Percentiles rank a stretch among this genome's conserved stretches.
Conservation (phyloP, 2,329 filamentous ascomycete species). For the Penicillium sp. region DNA sequence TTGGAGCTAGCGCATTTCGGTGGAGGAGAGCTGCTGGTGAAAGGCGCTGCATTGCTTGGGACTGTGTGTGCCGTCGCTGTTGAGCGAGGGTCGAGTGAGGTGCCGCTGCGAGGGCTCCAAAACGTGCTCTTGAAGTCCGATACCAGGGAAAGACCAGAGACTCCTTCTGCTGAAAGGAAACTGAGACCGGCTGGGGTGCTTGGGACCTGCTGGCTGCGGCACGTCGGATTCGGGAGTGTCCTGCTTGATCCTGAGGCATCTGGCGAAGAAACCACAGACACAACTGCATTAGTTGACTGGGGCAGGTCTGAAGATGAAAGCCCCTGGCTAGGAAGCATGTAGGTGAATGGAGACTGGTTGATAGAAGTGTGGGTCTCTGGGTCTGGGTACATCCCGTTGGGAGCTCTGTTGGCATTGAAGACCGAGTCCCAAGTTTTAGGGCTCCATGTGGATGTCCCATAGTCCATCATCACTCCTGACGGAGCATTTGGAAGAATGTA, state of each 20-base stretch:
- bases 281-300: conserved; percentile 20
- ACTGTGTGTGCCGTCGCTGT: conserved; percentile 19
- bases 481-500: conserved; percentile 38
- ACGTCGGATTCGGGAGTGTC: conserved; percentile 35
- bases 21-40: conserved; percentile 15
- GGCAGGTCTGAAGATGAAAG: conserved; percentile 27
- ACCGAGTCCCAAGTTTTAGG: conserved; percentile 31
- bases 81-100: conserved; percentile 4
- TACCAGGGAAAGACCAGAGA: conserved; percentile 17
- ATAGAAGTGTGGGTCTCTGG: conserved; percentile 26
- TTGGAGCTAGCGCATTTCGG: conserved; percentile 19
- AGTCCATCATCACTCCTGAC: conserved; percentile 29
- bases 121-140: conserved; percentile 20
- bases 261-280: conserved; percentile 4
- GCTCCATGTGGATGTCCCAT: conserved; percentile 27
- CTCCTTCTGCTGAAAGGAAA: conserved; percentile 13
- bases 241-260: conserved; percentile 31
- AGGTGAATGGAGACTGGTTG: conserved; percentile 28
- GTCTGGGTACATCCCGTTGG: conserved; percentile 31
- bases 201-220: conserved; percentile 22
- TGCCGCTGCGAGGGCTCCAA: conserved; percentile 13
- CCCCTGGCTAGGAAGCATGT: conserved; percentile 31
- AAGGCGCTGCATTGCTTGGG: conserved; percentile 22
- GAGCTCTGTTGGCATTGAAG: conserved; percentile 20
- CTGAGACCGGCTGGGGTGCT: conserved; percentile 14